Conservation (phyloP, 257 asterid species). For the Knoxia roxburghii region DNA sequence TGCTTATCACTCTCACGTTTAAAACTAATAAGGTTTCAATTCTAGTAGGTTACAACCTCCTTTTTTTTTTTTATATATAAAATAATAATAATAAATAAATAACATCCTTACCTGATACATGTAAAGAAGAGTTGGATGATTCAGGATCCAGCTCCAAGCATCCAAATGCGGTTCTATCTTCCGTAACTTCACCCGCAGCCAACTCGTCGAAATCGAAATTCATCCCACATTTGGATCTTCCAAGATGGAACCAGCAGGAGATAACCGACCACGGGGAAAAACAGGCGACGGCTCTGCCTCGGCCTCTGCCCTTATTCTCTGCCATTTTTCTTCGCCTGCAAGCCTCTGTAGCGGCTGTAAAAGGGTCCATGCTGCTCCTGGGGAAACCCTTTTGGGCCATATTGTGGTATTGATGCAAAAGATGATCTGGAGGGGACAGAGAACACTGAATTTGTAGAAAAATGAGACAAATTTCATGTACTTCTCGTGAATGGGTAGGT, state of each 20-base stretch:
- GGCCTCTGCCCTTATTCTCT: background rate
- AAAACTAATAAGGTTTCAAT: no score
- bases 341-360: constrained; percentile 7
- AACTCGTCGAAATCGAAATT: background rate
- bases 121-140: constrained; percentile 1
- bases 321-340: background rate
- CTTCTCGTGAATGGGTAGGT: constrained; percentile 12
- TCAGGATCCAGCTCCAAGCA: background rate
- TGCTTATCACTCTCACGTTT: no score
- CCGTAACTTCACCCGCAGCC: background rate
- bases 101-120: constrained; percentile 5
- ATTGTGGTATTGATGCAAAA: background rate
- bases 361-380: background rate
- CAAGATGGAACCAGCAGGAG: constrained; percentile 6
- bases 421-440: background rate
- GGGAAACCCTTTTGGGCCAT: constrained; percentile 12
- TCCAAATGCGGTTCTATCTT: background rate
- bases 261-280: constrained; percentile 8
- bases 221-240: background rate
- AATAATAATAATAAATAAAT: no score
- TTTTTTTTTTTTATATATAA: no score
- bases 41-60: no score
- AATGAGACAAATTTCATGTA: constrained; percentile 4
- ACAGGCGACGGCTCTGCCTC: constrained; percentile 1
- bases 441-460: background rate